A percentile compares a stretch with the other conserved stretches of the same genome.
Evolutionary conservation across 495 filamentous ascomycete species (phyloP).

Genomic region (Halenospora varia): DNA sequence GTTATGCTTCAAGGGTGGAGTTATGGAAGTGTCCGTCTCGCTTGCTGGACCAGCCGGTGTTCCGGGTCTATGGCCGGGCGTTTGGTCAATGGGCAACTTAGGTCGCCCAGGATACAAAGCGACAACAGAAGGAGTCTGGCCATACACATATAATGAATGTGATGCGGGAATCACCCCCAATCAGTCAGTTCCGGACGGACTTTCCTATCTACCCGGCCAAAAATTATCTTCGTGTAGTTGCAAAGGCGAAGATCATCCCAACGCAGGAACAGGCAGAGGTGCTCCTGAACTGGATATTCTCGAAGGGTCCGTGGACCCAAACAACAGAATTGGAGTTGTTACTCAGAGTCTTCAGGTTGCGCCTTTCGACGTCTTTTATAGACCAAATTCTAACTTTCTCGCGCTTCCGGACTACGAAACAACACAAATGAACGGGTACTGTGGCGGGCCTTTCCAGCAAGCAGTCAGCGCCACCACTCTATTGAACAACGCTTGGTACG

Average conservation of each 20-base stretch:
- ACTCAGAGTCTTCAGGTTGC: slow-evolving; percentile 73
- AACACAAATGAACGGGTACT: slow-evolving; percentile 60
- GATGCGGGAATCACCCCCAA: slow-evolving; percentile 73
- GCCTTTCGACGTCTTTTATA: slow-evolving; percentile 72
- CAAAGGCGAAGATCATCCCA: slow-evolving; percentile 61
- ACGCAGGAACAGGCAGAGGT: slow-evolving; percentile 63
- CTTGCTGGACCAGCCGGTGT: slow-evolving; percentile 65
- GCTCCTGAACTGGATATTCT: slow-evolving; percentile 76
- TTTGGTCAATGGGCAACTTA: slow-evolving; percentile 76
- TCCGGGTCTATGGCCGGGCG: slow-evolving; percentile 73
- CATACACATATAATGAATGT: slow-evolving; percentile 72
- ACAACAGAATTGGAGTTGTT: slow-evolving; percentile 47
- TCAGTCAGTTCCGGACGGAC: slow-evolving; percentile 63
- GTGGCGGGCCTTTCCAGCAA: slow-evolving; percentile 68
- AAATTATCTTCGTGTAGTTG: slow-evolving; percentile 68
- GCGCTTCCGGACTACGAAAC: slow-evolving; percentile 57
- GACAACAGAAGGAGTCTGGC: slow-evolving; percentile 71
- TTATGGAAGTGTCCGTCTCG: slow-evolving; percentile 73
- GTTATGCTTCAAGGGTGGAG: slow-evolving; percentile 71
- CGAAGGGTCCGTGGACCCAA: slow-evolving; percentile 57
- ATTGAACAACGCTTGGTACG: slow-evolving; percentile 74
- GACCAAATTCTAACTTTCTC: slow-evolving; percentile 60
- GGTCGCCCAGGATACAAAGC: slow-evolving; percentile 65
- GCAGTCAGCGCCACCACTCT: slow-evolving; percentile 67
- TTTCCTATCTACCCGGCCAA: slow-evolving; percentile 70